Conservation (phyloP, 768 basidiomycete genomes). For the Cubamyces lactineus region DNA sequence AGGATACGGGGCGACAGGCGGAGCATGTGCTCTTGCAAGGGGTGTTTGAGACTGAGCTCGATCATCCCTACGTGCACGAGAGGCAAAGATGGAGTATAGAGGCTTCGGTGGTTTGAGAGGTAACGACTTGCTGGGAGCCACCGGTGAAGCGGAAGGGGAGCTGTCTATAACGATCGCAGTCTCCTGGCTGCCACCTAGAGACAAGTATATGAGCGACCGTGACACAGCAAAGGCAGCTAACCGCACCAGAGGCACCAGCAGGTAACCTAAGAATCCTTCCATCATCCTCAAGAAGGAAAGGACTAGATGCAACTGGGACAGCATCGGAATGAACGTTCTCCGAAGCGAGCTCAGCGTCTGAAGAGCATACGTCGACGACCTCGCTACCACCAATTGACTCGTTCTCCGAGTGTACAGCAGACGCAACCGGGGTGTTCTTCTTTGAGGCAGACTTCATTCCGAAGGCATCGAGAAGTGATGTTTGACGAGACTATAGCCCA, state of each 20-base stretch:
- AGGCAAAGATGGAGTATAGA: constrained; percentile 51
- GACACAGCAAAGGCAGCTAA: too few relatives aligned
- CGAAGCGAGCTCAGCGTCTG: constrained; percentile 11
- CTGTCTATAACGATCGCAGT: constrained; percentile 47
- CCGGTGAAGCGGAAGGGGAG: constrained; percentile 38
- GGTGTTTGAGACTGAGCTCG: constrained; percentile 24
- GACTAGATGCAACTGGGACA: background rate
- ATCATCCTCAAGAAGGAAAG: background rate
- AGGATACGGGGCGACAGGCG: constrained; percentile 49
- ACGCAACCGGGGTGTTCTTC: constrained; percentile 5
- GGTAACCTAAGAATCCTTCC: background rate
- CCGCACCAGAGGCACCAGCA: background rate
- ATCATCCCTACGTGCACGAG: constrained; percentile 28
- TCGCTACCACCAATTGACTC: constrained; percentile 7
- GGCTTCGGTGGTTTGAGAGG: constrained; percentile 34
- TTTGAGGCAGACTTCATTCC: background rate
- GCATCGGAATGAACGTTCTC: background rate
- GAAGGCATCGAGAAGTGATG: constrained; percentile 20
- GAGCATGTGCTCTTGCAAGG: background rate
- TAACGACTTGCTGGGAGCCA: constrained; percentile 13
- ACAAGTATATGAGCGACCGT: background rate
- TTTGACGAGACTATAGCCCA: constrained; percentile 19
- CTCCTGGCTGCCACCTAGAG: constrained; percentile 37
- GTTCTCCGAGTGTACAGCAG: constrained; percentile 16
- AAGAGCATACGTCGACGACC: constrained; percentile 17